These are phyloP conservation scores for Colletotrichum australisinense DNA, from an alignment of 2,329 filamentous ascomycete genomes.

Conservation along the genomic window DNA sequence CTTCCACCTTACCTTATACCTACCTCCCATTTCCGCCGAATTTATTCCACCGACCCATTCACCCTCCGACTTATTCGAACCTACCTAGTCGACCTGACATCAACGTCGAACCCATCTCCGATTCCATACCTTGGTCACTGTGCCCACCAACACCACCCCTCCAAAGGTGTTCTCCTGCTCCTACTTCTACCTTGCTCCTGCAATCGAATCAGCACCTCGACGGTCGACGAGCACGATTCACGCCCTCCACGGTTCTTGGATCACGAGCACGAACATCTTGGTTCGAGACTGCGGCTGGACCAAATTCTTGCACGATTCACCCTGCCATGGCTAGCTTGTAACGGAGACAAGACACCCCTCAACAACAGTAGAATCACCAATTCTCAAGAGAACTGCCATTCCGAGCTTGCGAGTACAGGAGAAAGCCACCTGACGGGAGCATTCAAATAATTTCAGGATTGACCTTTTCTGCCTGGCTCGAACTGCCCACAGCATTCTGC, in stretches of 20 bases:
- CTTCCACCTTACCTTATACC: not conserved
- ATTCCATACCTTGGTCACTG: not conserved
- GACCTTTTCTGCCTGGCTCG: not conserved
- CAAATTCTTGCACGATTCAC: not conserved
- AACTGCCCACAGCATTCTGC: not conserved
- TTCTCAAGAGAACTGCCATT: not conserved
- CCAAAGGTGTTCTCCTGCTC: not conserved
- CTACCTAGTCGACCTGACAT: not conserved
- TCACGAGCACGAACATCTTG: not conserved
- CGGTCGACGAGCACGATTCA: not conserved
- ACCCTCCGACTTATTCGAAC: not conserved
- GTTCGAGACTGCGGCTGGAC: not conserved
- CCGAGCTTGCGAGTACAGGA: not conserved
- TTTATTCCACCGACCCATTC: not conserved
- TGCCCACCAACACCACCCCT: not conserved
- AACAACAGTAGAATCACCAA: not conserved
- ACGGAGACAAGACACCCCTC: not conserved
- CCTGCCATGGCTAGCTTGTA: constrained; percentile 27
- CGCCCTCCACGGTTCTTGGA: not conserved
- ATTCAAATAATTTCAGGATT: not conserved
- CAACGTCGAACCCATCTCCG: not conserved
- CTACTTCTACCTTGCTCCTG: not conserved
- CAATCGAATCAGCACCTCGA: not conserved
- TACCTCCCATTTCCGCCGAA: not conserved
- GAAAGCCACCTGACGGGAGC: not conserved